These are phyloP conservation scores for Solanum chacoense DNA, from an alignment of 305 asterid species.

Conservation along the genomic window DNA sequence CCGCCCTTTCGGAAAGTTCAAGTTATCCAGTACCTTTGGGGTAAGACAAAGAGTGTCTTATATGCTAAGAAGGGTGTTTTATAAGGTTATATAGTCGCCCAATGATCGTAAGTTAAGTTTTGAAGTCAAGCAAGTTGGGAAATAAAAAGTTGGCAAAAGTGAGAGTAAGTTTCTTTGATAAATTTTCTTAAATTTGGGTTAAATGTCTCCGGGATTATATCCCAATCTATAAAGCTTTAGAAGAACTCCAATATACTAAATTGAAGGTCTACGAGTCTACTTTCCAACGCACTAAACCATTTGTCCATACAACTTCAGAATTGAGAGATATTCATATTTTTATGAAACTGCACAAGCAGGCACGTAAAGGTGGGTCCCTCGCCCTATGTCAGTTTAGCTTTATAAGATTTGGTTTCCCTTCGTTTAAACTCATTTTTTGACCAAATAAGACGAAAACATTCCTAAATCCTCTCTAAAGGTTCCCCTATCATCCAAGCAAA, in stretches of 20 bases:
- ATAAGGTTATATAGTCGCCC: neutral
- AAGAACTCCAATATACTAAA: neutral
- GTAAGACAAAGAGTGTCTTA: neutral
- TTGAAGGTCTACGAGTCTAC: neutral
- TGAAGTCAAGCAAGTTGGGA: neutral
- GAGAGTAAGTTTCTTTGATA: neutral
- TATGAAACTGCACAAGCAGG: neutral
- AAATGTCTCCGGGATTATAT: neutral
- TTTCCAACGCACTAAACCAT: neutral
- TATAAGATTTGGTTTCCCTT: neutral
- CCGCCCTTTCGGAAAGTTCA: neutral
- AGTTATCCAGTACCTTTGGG: neutral
- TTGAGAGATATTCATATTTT: neutral
- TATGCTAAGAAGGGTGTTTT: neutral
- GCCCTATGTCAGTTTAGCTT: neutral
- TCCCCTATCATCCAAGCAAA: neutral
- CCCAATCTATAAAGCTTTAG: neutral
- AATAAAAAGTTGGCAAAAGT: neutral
- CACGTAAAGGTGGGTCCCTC: neutral
- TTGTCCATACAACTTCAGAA: neutral
- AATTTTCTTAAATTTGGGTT: neutral
- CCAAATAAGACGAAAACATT: neutral
- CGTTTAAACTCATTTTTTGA: too few relatives aligned
- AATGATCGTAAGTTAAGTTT: neutral
- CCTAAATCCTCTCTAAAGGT: neutral